Conservation (phyloP, 2,329 filamentous ascomycete genomes). For the Mycosphaerella arachidis region DNA sequence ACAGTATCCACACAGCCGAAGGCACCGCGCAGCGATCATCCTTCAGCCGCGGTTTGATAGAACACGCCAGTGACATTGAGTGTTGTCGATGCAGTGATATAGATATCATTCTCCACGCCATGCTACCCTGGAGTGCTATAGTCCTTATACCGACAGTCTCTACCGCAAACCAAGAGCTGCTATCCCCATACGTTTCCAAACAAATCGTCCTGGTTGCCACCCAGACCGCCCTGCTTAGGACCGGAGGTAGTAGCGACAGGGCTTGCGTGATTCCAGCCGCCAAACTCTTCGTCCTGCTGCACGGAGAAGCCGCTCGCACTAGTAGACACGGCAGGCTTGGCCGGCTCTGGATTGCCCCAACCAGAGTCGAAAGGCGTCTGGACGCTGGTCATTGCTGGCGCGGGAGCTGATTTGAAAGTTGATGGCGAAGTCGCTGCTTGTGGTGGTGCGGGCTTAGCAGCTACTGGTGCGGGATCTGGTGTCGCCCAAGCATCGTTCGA, state of each 20-base stretch:
- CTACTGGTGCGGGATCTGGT: conserved; percentile 44
- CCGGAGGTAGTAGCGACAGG: conserved; percentile 41
- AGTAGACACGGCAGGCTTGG: conserved; percentile 44
- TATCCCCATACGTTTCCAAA: conserved; percentile 96
- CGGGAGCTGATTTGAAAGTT: conserved; percentile 40
- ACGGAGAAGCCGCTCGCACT: conserved; percentile 48
- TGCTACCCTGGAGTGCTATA: not conserved
- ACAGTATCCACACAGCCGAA: too few species aligned
- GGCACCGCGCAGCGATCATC: too few species aligned
- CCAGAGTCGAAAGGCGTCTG: conserved; percentile 44
- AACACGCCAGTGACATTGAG: too few species aligned
- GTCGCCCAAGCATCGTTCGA: conserved; percentile 76
- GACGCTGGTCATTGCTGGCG: conserved; percentile 16
- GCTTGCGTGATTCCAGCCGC: conserved; percentile 78
- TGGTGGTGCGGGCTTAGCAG: conserved; percentile 29
- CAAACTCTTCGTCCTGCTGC: conserved; percentile 88
- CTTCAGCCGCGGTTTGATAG: too few species aligned
- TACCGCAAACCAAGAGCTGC: not conserved
- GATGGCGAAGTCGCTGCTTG: conserved; percentile 37
- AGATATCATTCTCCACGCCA: not conserved
- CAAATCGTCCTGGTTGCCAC: conserved; percentile 62
- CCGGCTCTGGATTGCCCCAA: conserved; percentile 59
- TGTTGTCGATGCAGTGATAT: too few species aligned
- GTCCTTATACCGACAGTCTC: not conserved
- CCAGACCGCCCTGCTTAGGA: conserved; percentile 49